Conservation (phyloP, 495 filamentous ascomycete species). For the Neurospora tetraspora region DNA sequence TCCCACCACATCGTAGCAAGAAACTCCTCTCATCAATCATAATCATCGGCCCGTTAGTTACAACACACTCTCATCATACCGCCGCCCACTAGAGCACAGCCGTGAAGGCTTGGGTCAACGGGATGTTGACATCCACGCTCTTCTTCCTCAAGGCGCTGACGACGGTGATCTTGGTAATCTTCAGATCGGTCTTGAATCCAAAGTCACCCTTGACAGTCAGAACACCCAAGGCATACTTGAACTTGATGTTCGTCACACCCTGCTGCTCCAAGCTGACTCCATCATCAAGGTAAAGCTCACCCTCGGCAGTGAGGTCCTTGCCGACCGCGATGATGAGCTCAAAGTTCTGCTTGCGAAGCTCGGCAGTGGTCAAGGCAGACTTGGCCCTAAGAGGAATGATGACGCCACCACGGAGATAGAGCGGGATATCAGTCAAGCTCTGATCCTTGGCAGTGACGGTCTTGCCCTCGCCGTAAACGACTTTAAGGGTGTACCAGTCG, state of each 20-base stretch:
- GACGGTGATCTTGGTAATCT: conserved; percentile 47
- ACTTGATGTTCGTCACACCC: conserved; percentile 38
- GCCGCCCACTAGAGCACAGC: neutral
- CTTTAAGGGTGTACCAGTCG: conserved; percentile 57
- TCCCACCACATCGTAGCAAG: neutral
- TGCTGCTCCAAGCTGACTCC: conserved; percentile 46
- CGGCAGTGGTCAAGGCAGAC: conserved; percentile 59
- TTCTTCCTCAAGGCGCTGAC: conserved; percentile 29
- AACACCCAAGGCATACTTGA: conserved; percentile 41
- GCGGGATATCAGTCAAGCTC: conserved; percentile 55
- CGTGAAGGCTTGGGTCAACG: conserved; percentile 7
- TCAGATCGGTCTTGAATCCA: conserved; percentile 36
- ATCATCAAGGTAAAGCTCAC: conserved; percentile 50
- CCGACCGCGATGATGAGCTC: conserved; percentile 59
- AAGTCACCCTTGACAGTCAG: conserved; percentile 46
- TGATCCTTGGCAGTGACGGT: conserved; percentile 44
- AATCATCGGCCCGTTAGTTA: neutral
- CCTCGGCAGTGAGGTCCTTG: conserved; percentile 28
- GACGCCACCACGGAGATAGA: conserved; percentile 60
- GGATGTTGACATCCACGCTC: conserved; percentile 4
- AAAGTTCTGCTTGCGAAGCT: conserved; percentile 56
- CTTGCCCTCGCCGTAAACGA: conserved; percentile 46
- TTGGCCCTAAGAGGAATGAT: conserved; percentile 55
- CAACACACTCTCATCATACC: neutral
- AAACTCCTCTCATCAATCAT: neutral